Conservation (phyloP, 1,139 yeast genomes). For the Lodderomyces oxycetoniae region DNA sequence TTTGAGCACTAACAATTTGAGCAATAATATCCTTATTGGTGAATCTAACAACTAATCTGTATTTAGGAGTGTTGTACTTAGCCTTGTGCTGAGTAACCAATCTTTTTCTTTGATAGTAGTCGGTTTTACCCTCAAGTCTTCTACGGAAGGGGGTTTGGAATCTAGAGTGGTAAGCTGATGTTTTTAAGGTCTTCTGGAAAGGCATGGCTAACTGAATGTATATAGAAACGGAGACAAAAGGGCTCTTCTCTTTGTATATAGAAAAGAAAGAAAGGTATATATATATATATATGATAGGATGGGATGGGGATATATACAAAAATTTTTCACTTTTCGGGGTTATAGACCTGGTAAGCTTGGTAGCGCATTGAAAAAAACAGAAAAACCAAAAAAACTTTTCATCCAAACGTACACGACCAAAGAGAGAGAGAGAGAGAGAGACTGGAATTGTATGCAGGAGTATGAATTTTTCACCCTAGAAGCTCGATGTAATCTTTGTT, state of each 20-base stretch:
- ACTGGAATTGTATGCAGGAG: neutral
- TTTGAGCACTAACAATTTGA: slow-evolving; percentile 94
- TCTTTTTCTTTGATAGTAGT: slow-evolving; percentile 99
- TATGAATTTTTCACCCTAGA: too few relatives aligned
- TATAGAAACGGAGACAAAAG: neutral
- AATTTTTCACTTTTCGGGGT: too few relatives aligned
- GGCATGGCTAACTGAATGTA: slow-evolving; percentile 46
- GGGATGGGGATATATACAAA: too few relatives aligned
- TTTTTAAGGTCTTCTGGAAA: slow-evolving; percentile 69
- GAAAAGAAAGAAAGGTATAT: slow-evolving; percentile 2
- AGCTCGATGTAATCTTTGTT: too few relatives aligned
- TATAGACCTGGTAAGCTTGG: too few relatives aligned
- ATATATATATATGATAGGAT: too few relatives aligned
- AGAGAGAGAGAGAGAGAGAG: neutral
- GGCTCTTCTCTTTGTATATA: neutral
- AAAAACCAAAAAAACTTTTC: neutral
- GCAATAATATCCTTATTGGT: slow-evolving; percentile 99
- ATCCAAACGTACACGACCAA: neutral
- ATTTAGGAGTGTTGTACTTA: slow-evolving; percentile 98
- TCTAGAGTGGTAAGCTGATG: slow-evolving; percentile 97
- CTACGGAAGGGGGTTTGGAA: slow-evolving; percentile 99
- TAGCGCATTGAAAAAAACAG: neutral
- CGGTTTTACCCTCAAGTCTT: slow-evolving; percentile 99
- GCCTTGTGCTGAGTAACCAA: slow-evolving; percentile 99
- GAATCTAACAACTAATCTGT: slow-evolving; percentile 99